phyloP scores from a whole-genome alignment of 768 basidiomycete species.

The Vishniacozyma victoriae region DNA sequence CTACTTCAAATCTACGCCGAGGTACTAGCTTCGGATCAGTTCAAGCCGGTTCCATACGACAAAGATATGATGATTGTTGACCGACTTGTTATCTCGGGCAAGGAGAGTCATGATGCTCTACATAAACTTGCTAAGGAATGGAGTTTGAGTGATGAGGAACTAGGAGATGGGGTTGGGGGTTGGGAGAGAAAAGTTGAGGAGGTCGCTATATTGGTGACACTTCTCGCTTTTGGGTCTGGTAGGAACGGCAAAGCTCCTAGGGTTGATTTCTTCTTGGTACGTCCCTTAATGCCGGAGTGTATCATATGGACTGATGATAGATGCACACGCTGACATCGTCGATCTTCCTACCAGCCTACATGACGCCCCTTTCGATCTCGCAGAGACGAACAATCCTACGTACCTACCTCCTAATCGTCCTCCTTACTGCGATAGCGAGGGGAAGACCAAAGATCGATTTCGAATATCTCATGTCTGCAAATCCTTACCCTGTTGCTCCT shows the following conservation, averaged over 20 bases:
- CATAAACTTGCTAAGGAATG: conserved; percentile 15
- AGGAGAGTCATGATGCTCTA: conserved; percentile 15
- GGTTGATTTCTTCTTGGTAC: conserved; percentile 39
- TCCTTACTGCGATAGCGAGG: conserved; percentile 20
- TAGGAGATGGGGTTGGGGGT: conserved; percentile 15
- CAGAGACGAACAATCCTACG: conserved; percentile 21
- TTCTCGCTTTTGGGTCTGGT: conserved; percentile 23
- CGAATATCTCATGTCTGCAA: conserved; percentile 16
- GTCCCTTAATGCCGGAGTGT: conserved; percentile 1
- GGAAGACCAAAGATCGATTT: conserved; percentile 24
- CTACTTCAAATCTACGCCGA: conserved; percentile 27
- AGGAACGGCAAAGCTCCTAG: conserved; percentile 15
- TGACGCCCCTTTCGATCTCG: conserved; percentile 14
- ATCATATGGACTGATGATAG: conserved; percentile 5
- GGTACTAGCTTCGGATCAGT: conserved; percentile 1
- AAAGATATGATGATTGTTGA: conserved; percentile 18
- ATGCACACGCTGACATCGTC: conserved; percentile 37
- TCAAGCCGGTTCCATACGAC: conserved; percentile 18
- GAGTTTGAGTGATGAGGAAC: conserved; percentile 20
- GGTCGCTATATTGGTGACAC: conserved; percentile 23
- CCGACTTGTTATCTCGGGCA: conserved; percentile 10
- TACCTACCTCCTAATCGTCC: conserved; percentile 16
- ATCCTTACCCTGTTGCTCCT: conserved; percentile 16
- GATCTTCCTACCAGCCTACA: conserved; percentile 29
- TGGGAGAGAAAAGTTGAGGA: conserved; percentile 26